Conservation (phyloP, 2,329 filamentous ascomycete genomes). For the Aspergillus thermomutatus region DNA sequence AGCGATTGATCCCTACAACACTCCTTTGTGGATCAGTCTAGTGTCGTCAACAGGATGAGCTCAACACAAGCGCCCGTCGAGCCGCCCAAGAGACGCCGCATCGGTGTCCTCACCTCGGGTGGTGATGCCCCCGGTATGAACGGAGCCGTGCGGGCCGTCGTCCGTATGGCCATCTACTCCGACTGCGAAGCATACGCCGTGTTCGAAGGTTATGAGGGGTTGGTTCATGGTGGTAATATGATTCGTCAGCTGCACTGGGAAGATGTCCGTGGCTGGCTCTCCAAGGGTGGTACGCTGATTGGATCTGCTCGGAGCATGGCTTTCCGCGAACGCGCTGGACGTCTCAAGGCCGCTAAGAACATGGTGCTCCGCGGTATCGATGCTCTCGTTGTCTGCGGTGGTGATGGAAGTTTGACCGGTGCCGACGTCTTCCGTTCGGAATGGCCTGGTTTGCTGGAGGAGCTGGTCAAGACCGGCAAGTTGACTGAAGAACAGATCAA, state of each 20-base stretch:
- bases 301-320: slow-evolving; percentile 90
- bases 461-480: slow-evolving; percentile 73
- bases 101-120: slow-evolving; percentile 91
- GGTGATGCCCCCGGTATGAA: slow-evolving; percentile 96
- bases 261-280: slow-evolving; percentile 90
- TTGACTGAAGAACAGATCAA: slow-evolving; percentile 67
- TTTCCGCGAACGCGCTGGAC: slow-evolving; percentile 84
- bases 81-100: slow-evolving; percentile 56
- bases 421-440: slow-evolving; percentile 90
- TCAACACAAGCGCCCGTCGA: slow-evolving; percentile 14
- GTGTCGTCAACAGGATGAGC: slow-evolving; percentile 17
- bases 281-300: slow-evolving; percentile 91
- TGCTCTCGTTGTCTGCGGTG: slow-evolving; percentile 92
- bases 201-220: slow-evolving; percentile 93
- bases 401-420: slow-evolving; percentile 92
- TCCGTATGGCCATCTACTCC: slow-evolving; percentile 85
- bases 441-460: slow-evolving; percentile 83
- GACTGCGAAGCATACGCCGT: slow-evolving; percentile 76
- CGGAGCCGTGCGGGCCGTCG: slow-evolving; percentile 81
- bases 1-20: not conserved
- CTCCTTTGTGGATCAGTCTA: not conserved
- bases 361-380: slow-evolving; percentile 91
- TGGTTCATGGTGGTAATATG: slow-evolving; percentile 83
- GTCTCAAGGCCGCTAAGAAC: slow-evolving; percentile 85
- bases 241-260: slow-evolving; percentile 89